phyloP scores from a whole-genome alignment of 345 rosid genomes.

The Populus ilicifolia region DNA sequence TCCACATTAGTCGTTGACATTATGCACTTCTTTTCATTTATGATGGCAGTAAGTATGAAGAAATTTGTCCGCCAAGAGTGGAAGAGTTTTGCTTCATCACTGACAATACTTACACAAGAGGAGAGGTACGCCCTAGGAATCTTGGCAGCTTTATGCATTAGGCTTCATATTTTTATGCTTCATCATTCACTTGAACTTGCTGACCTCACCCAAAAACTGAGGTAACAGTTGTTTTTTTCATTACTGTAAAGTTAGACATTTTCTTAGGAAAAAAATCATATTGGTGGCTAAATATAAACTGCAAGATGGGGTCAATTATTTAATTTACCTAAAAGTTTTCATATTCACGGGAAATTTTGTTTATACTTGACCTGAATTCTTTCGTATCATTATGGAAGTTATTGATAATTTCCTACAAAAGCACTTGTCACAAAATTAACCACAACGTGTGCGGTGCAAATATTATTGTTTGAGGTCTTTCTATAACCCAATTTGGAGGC shows the following conservation, averaged over 20 bases:
- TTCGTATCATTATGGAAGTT: neutral
- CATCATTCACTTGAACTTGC: neutral
- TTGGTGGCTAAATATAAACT: neutral
- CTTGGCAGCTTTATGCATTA: neutral
- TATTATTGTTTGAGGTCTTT: neutral
- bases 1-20: constrained; percentile 9
- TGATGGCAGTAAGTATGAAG: constrained; percentile 79
- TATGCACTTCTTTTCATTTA: constrained; percentile 18
- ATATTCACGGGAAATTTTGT: neutral
- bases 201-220: neutral
- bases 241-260: neutral
- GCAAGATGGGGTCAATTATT: neutral
- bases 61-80: constrained; percentile 74
- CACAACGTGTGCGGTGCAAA: neutral
- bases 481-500: neutral
- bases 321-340: neutral
- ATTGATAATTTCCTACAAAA: neutral
- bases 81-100: constrained; percentile 95
- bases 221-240: neutral
- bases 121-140: constrained; percentile 45
- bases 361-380: neutral
- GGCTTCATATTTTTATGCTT: neutral
- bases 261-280: neutral
- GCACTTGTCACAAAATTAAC: neutral
- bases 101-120: constrained; percentile 77